These are phyloP conservation scores for Canariomyces notabilis DNA, from an alignment of 2,329 filamentous ascomycete species.

Conservation along the genomic window DNA sequence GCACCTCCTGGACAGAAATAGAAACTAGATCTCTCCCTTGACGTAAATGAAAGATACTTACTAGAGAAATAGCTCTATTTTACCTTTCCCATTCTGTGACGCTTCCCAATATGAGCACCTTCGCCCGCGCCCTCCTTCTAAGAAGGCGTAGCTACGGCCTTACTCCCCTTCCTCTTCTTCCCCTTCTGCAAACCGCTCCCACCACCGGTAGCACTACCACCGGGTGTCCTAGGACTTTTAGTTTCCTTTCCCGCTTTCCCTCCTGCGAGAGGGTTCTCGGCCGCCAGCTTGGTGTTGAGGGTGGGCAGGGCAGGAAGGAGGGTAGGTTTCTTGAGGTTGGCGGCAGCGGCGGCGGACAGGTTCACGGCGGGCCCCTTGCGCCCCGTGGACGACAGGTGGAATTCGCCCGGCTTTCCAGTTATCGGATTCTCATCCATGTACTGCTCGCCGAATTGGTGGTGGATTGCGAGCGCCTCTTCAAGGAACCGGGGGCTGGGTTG, in stretches of 20 bases:
- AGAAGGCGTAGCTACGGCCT: slow-evolving; percentile 31
- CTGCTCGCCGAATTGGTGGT: slow-evolving; percentile 56
- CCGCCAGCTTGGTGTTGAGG: slow-evolving; percentile 38
- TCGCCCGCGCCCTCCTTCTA: slow-evolving; percentile 8
- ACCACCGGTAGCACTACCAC: slow-evolving; percentile 17
- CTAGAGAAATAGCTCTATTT: too few species aligned
- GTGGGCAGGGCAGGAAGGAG: slow-evolving; percentile 27
- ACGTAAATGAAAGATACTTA: too few species aligned
- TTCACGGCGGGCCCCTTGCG: slow-evolving; percentile 37
- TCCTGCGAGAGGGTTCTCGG: slow-evolving; percentile 31
- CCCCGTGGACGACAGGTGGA: slow-evolving; percentile 59
- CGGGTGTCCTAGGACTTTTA: slow-evolving; percentile 42
- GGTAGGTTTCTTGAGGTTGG: slow-evolving; percentile 31
- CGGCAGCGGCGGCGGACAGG: slow-evolving; percentile 5
- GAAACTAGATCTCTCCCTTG: too few species aligned
- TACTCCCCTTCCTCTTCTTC: slow-evolving; percentile 48
- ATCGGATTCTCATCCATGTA: slow-evolving; percentile 66
- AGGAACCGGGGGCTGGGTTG: slow-evolving; percentile 43
- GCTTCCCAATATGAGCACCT: too few species aligned
- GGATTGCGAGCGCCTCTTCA: slow-evolving; percentile 54
- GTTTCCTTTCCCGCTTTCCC: slow-evolving; percentile 33
- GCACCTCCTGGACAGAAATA: too few species aligned
- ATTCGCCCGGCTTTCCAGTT: slow-evolving; percentile 60
- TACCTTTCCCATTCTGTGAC: too few species aligned
- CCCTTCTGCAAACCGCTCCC: slow-evolving; percentile 32